Evolutionary conservation across 805 yeast genomes (phyloP).

Genomic region (Saccharomycopsis malanga): DNA sequence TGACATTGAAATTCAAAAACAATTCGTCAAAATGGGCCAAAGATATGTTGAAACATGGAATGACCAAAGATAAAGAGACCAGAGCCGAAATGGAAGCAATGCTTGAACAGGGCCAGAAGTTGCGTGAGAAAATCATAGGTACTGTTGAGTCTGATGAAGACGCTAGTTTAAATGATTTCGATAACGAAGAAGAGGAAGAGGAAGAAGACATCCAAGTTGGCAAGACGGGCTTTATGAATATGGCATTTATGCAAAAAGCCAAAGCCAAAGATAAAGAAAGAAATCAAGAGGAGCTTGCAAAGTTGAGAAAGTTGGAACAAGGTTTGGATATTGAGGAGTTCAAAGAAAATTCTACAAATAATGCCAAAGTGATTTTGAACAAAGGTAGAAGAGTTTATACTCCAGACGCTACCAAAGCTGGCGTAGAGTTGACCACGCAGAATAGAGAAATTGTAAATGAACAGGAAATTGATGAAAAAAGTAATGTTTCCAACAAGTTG

Average conservation of each 20-base stretch:
- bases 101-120: slow-evolving; percentile 78
- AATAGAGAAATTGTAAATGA: slow-evolving; percentile 38
- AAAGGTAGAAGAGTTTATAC: slow-evolving; percentile 78
- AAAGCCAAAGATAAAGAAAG: slow-evolving; percentile 58
- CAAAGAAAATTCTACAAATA: slow-evolving; percentile 31
- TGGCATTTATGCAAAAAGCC: slow-evolving; percentile 95
- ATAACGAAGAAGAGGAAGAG: slow-evolving; percentile 38
- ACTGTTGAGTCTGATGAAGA: slow-evolving; percentile 41
- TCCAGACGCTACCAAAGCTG: slow-evolving; percentile 41
- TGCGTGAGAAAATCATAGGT: slow-evolving; percentile 68
- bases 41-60: slow-evolving; percentile 81
- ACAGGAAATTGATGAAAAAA: slow-evolving; percentile 43
- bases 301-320: slow-evolving; percentile 42
- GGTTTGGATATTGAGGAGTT: slow-evolving; percentile 39
- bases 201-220: slow-evolving; percentile 47
- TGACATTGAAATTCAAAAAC: slow-evolving; percentile 85
- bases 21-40: slow-evolving; percentile 80
- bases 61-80: slow-evolving; percentile 77
- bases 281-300: slow-evolving; percentile 47
- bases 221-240: slow-evolving; percentile 80
- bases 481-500: slow-evolving; percentile 38
- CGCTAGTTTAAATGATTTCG: slow-evolving; percentile 45
- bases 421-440: slow-evolving; percentile 30
- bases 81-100: slow-evolving; percentile 91
- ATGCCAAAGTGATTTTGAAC: slow-evolving; percentile 47